Evolutionary conservation across 2,329 filamentous ascomycete genomes (phyloP), one percentile per base, ranked within the genome.

Genomic region (Colletotrichum phormii): DNA sequence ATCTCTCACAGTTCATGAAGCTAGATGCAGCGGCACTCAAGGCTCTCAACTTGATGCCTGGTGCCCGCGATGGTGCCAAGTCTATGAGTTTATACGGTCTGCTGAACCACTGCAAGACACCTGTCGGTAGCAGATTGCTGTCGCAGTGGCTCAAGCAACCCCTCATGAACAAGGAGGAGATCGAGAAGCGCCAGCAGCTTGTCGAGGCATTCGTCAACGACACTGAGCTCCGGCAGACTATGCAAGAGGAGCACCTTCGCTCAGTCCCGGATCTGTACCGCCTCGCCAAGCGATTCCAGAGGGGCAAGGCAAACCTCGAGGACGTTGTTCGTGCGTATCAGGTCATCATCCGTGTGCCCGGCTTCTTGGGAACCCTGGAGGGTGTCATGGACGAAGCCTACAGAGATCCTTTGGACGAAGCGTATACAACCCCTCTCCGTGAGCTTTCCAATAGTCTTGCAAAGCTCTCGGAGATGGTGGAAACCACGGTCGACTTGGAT

Each of bases 101-200:
- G 22, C 87, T 99, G 54, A 98, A 99, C 78, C 95, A 98, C 82
- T 99, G 97, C 91, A 98, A 98, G 82, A 99, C 97, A 1, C 94
- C 97, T 0, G 92, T 97, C 1, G 97, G 97, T 15, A 97, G 95
- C 78, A 89, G 97, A 60, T 82, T 99, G 71, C 86, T 99, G 35
- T 93, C 96, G 1, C 97, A 99, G 80, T 99, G 97, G 97, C 86
- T 99, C 65, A 99, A 99, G 83, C 97, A 99, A 81, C 97, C 97
- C 0, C 85, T 99, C 51, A 99, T 99, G 97, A 94, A 90, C 84
- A 91, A 94, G 75, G 87, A 89, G 2, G 95, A 97, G 70, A 98
- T 99, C 64, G 93, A 97, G 82, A 93, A 93, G 80, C 90, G 97
- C 18, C 97, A 98, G 78, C 94, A 98, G 81, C 87, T 99, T 5